Evolutionary conservation across 2,329 filamentous ascomycete species (phyloP).

Genomic region (Malbranchea cinnamomea): DNA sequence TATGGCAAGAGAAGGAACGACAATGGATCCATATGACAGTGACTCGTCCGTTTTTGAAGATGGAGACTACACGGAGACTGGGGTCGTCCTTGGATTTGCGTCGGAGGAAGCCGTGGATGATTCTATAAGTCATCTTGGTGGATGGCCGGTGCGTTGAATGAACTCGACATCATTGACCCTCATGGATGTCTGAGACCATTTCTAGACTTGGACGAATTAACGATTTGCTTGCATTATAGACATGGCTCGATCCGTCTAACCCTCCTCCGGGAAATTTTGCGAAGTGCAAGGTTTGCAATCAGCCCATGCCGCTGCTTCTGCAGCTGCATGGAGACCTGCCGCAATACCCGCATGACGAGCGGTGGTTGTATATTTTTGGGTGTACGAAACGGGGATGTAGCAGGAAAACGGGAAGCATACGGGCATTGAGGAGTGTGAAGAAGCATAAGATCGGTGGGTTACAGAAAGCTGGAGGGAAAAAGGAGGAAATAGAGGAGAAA

Average conservation of each 20-base stretch:
- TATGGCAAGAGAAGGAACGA: no score
- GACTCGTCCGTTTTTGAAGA: constrained; percentile 61
- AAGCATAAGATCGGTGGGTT: constrained; percentile 23
- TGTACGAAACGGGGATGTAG: constrained; percentile 68
- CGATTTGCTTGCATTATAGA: constrained; percentile 33
- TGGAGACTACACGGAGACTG: constrained; percentile 43
- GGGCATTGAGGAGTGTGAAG: constrained; percentile 56
- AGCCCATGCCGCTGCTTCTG: constrained; percentile 67
- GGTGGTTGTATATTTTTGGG: constrained; percentile 72
- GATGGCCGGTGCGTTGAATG: constrained; percentile 48
- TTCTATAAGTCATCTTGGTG: constrained; percentile 74
- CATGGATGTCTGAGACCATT: not conserved
- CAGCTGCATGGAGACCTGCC: constrained; percentile 86
- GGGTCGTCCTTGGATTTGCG: constrained; percentile 80
- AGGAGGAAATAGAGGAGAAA: constrained; percentile 9
- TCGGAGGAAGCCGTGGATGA: constrained; percentile 67
- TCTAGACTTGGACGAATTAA: constrained; percentile 1
- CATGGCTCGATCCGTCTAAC: constrained; percentile 63
- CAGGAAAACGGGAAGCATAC: constrained; percentile 66
- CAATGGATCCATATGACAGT: constrained; percentile 57
- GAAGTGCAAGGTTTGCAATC: constrained; percentile 76
- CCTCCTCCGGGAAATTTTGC: constrained; percentile 63
- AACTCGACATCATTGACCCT: not conserved
- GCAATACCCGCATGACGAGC: constrained; percentile 75
- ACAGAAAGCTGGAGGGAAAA: constrained; percentile 14